phyloP scores from a whole-genome alignment of 1,284 basidiomycete genomes.

The Marasmius oreades region DNA sequence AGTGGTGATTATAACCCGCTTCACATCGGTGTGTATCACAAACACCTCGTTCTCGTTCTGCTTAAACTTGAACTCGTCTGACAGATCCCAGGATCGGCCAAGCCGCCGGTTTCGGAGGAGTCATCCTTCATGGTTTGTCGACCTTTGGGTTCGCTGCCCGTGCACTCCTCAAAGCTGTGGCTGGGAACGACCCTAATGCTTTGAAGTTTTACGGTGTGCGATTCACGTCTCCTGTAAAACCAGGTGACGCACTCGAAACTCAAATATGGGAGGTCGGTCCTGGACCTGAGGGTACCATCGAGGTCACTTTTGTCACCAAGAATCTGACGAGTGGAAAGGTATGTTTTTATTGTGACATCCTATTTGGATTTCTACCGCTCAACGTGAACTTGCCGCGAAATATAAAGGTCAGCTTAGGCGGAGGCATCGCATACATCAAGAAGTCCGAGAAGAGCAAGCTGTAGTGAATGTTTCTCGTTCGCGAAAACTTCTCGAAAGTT shows the following conservation, averaged over 20 bases:
- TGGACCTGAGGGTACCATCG: slow-evolving; percentile 61
- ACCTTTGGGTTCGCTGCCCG: slow-evolving; percentile 78
- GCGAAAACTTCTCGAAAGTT: no score
- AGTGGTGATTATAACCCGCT: slow-evolving; percentile 85
- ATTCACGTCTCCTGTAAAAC: slow-evolving; percentile 79
- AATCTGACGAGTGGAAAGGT: slow-evolving; percentile 70
- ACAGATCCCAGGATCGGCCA: slow-evolving; percentile 70
- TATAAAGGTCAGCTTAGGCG: slow-evolving; percentile 46
- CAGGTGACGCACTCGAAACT: slow-evolving; percentile 77
- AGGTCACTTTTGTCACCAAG: slow-evolving; percentile 72
- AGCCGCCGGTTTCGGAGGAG: slow-evolving; percentile 71
- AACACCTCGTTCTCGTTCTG: neutral
- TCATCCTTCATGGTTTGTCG: slow-evolving; percentile 80
- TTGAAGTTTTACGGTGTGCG: slow-evolving; percentile 66
- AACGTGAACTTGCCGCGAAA: slow-evolving; percentile 5
- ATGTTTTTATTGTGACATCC: slow-evolving; percentile 17
- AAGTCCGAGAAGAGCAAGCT: slow-evolving; percentile 52
- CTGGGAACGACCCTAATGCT: slow-evolving; percentile 52
- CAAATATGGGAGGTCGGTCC: slow-evolving; percentile 72
- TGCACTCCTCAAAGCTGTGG: slow-evolving; percentile 61
- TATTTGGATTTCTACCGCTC: neutral
- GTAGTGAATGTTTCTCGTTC: slow-evolving; percentile 24
- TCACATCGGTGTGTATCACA: slow-evolving; percentile 60
- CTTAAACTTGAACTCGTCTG: slow-evolving; percentile 5
- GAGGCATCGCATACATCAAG: slow-evolving; percentile 57